Evolutionary conservation across 164 flowering plant species (phyloP).

Genomic region (Nymphaea colorata): DNA sequence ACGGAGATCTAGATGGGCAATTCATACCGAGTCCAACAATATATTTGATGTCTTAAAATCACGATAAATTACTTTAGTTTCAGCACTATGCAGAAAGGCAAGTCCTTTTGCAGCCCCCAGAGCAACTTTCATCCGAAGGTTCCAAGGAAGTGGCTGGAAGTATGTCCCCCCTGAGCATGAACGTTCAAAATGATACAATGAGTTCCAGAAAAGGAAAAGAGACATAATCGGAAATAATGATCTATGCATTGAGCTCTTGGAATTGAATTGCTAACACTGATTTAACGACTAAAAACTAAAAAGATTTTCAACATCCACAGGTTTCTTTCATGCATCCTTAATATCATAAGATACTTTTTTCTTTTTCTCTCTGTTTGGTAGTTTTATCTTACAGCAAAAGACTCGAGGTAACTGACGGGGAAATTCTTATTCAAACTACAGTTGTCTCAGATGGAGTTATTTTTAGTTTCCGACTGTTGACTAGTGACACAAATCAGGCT

Average conservation of each 20-base stretch:
- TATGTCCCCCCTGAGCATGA: conserved; percentile 19
- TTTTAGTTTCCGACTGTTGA: no score
- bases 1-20: background rate
- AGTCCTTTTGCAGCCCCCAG: conserved; percentile 30
- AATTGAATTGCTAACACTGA: background rate
- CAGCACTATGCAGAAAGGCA: conserved; percentile 27
- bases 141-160: conserved; percentile 27
- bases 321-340: no score
- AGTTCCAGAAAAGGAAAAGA: conserved; percentile 1
- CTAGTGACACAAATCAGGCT: no score
- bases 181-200: background rate
- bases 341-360: no score
- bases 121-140: conserved; percentile 25
- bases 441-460: no score
- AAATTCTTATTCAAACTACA: no score
- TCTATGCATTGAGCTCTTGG: background rate
- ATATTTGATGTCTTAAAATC: conserved; percentile 23
- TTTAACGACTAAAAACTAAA: no score
- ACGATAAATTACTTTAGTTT: conserved; percentile 19
- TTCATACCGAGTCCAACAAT: conserved; percentile 22
- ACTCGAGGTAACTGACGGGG: no score
- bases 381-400: no score
- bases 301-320: no score
- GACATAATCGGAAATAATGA: background rate
- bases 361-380: no score